Percentiles rank a stretch among this genome's conserved stretches.
These are phyloP conservation scores for Nepenthes alata DNA, from an alignment of 179 eudicot species.

Conservation along the genomic window DNA sequence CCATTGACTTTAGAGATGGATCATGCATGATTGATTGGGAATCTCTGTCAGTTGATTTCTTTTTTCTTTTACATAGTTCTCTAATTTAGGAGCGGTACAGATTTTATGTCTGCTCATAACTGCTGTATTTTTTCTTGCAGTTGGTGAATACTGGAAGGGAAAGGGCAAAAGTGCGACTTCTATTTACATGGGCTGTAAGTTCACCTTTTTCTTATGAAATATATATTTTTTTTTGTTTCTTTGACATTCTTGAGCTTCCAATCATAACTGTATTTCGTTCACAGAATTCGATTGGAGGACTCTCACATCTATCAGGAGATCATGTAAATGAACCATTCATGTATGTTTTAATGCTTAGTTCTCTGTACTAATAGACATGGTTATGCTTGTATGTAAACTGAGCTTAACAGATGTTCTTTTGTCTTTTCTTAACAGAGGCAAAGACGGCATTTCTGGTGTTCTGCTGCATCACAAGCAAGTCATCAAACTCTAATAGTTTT, in stretches of 20 bases:
- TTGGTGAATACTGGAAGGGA: conserved; percentile 93
- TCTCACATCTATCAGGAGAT: conserved; percentile 83
- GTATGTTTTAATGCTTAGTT: conserved; percentile 32
- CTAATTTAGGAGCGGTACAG: not conserved
- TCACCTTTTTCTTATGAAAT: conserved; percentile 7
- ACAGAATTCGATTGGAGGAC: conserved; percentile 95
- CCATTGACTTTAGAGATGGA: not conserved
- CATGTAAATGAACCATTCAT: conserved; percentile 94
- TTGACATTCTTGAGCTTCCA: not conserved
- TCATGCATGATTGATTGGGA: not conserved
- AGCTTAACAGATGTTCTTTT: conserved; percentile 7
- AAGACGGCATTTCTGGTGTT: conserved; percentile 93
- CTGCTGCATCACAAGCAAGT: conserved; percentile 99
- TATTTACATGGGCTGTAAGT: conserved; percentile 96
- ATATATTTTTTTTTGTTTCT: not conserved
- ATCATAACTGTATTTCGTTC: conserved; percentile 1
- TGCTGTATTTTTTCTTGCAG: conserved; percentile 31
- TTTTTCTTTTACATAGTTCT: not conserved
- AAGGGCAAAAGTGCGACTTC: conserved; percentile 95
- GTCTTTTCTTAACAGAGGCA: conserved; percentile 42
- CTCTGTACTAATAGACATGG: conserved; percentile 5
- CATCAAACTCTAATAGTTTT: conserved; percentile 27
- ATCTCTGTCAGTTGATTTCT: not conserved
- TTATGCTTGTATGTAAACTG: not conserved
- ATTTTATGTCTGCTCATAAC: conserved; percentile 4